A percentile compares a stretch with the other conserved stretches of the same genome.
These are phyloP conservation scores for Rubroboletus pulcherrimus DNA, from an alignment of 768 basidiomycete genomes.

Conservation along the genomic window DNA sequence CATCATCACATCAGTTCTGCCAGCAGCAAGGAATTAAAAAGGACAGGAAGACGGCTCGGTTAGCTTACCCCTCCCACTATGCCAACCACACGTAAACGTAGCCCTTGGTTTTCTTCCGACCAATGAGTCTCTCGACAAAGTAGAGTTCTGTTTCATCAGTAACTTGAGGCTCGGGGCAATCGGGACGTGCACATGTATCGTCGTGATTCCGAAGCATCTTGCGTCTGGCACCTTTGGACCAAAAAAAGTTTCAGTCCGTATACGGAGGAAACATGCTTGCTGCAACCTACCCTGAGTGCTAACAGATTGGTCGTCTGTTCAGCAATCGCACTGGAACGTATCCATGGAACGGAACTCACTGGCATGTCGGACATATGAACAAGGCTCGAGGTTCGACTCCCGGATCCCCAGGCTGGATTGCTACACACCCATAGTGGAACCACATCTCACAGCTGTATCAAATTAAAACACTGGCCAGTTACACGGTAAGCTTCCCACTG, in stretches of 20 bases:
- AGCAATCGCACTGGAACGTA: neutral
- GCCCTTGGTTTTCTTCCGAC: conserved; percentile 18
- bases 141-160: conserved; percentile 8
- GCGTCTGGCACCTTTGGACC: conserved; percentile 14
- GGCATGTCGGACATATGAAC: conserved; percentile 45
- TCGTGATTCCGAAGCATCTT: conserved; percentile 4
- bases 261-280: neutral
- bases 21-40: neutral
- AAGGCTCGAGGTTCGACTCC: conserved; percentile 29
- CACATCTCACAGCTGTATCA: conserved; percentile 38
- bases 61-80: conserved; percentile 32
- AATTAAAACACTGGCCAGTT: neutral
- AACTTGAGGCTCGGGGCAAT: conserved; percentile 18
- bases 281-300: conserved; percentile 14
- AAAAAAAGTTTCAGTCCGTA: neutral
- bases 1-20: neutral
- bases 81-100: conserved; percentile 26
- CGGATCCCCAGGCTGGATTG: conserved; percentile 34
- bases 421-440: conserved; percentile 54
- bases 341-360: conserved; percentile 14
- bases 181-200: conserved; percentile 24
- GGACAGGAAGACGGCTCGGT: neutral
- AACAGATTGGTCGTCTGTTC: neutral
- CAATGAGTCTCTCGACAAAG: conserved; percentile 29
- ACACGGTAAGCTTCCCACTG: no score